phyloP scores from a whole-genome alignment of 768 basidiomycete species.

The Asterophora parasitica region DNA sequence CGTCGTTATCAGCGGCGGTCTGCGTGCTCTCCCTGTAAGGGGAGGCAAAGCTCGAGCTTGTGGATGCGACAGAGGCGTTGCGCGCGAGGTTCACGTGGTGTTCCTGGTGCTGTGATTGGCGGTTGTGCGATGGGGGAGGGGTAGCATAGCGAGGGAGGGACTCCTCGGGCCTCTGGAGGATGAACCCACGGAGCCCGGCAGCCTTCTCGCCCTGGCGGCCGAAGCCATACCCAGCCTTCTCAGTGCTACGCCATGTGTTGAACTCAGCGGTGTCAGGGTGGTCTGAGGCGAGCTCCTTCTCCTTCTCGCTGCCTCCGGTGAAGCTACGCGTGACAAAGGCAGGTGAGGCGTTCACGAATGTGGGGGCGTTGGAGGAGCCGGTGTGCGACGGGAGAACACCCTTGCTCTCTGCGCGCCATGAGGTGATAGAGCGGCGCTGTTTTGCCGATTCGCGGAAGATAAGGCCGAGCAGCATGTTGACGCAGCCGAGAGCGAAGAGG shows the following conservation, averaged over 20 bases:
- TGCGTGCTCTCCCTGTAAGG: constrained; percentile 25
- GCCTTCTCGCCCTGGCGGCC: constrained; percentile 78
- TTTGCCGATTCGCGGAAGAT: constrained; percentile 71
- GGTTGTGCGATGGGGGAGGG: constrained; percentile 19
- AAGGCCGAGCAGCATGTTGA: constrained; percentile 79
- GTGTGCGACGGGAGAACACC: constrained; percentile 49
- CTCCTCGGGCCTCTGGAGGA: constrained; percentile 55
- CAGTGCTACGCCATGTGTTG: constrained; percentile 27
- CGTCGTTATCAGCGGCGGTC: constrained; percentile 1
- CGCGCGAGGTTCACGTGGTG: constrained; percentile 21
- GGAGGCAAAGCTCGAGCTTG: constrained; percentile 35
- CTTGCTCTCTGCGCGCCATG: constrained; percentile 58
- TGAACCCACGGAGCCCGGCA: constrained; percentile 63
- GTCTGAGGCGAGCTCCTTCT: constrained; percentile 11
- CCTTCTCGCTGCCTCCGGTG: constrained; percentile 7
- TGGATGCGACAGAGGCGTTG: constrained; percentile 24
- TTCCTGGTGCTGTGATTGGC: constrained; percentile 3
- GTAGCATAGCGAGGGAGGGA: constrained; percentile 50
- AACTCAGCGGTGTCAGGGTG: constrained; percentile 23
- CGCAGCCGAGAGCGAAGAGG: constrained; percentile 76
- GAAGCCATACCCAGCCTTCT: constrained; percentile 62
- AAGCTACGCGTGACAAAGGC: constrained; percentile 29
- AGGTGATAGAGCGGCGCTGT: constrained; percentile 57
- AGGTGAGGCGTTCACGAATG: constrained; percentile 29
- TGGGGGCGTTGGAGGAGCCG: constrained; percentile 26